A percentile compares a stretch with the other conserved stretches of the same genome.
Conservation (phyloP, 108 stramenopile species). For the Skeletonema marinoi region DNA sequence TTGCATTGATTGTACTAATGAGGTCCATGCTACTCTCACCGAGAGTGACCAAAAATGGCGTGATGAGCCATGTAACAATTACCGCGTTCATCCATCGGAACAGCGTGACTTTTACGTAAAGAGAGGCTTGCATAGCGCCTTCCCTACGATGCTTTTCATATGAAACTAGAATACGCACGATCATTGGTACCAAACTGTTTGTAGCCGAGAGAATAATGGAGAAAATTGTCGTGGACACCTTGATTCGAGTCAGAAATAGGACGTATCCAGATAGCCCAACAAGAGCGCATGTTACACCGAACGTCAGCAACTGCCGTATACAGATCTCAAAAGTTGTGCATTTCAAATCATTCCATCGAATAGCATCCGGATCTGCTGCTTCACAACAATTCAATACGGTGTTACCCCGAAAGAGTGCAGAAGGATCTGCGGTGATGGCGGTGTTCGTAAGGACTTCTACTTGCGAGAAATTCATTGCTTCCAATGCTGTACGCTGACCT, state of each 20-base stretch:
- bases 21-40: constrained; percentile 48
- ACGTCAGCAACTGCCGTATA: constrained; percentile 40
- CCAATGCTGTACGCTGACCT: constrained; percentile 69
- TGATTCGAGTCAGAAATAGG: constrained; percentile 7
- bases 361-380: constrained; percentile 66
- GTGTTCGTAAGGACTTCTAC: constrained; percentile 52
- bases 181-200: constrained; percentile 63
- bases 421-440: constrained; percentile 30
- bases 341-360: constrained; percentile 64
- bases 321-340: constrained; percentile 13
- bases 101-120: constrained; percentile 80
- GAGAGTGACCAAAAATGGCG: constrained; percentile 57
- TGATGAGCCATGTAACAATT: constrained; percentile 56
- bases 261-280: constrained; percentile 45
- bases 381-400: constrained; percentile 56
- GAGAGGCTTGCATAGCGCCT: constrained; percentile 58
- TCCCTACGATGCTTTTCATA: constrained; percentile 71
- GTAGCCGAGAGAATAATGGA: constrained; percentile 43
- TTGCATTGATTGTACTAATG: constrained; percentile 57
- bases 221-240: constrained; percentile 18
- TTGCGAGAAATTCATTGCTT: constrained; percentile 51
- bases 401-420: constrained; percentile 47
- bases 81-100: constrained; percentile 83
- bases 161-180: constrained; percentile 60
- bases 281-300: constrained; percentile 53